phyloP scores from a whole-genome alignment of 441 rosid species.

The Arabidopsis lyrata region DNA sequence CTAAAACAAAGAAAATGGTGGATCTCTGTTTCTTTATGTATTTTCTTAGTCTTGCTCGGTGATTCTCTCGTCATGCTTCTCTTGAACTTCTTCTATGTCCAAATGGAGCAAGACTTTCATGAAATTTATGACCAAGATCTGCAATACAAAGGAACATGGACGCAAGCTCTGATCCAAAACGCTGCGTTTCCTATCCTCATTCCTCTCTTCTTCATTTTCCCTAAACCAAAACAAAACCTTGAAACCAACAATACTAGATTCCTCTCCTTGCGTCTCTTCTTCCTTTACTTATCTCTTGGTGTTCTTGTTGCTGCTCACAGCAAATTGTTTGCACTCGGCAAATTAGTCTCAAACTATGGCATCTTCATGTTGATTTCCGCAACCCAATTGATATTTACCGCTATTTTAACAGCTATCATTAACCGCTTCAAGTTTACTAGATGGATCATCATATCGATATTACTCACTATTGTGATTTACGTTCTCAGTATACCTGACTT shows the following conservation, averaged over 20 bases:
- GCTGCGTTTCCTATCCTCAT: conserved; percentile 51
- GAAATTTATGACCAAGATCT: no score
- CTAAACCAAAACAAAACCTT: conserved; percentile 34
- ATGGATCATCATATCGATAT: conserved; percentile 42
- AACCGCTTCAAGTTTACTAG: conserved; percentile 44
- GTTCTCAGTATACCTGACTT: conserved; percentile 27
- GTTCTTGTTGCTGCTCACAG: conserved; percentile 47
- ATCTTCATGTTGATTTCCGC: conserved; percentile 25
- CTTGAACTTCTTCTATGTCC: conserved; percentile 39
- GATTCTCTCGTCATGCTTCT: conserved; percentile 43
- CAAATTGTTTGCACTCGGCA: conserved; percentile 41
- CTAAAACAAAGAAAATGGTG: conserved; percentile 40
- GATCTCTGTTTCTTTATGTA: conserved; percentile 41
- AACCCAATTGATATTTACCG: conserved; percentile 33
- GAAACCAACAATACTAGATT: conserved; percentile 23
- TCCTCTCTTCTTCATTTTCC: conserved; percentile 43
- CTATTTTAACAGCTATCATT: conserved; percentile 30
- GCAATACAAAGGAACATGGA: conserved; percentile 47
- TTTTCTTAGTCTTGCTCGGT: conserved; percentile 41
- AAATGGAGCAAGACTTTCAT: no score
- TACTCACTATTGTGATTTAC: conserved; percentile 18
- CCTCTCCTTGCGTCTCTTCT: conserved; percentile 25
- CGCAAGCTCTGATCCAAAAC: conserved; percentile 43
- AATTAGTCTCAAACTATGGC: conserved; percentile 31
- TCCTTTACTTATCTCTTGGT: conserved; percentile 40